These are phyloP conservation scores for Cercospora zeae-maydis DNA, from an alignment of 2,329 filamentous ascomycete genomes.

Conservation along the genomic window DNA sequence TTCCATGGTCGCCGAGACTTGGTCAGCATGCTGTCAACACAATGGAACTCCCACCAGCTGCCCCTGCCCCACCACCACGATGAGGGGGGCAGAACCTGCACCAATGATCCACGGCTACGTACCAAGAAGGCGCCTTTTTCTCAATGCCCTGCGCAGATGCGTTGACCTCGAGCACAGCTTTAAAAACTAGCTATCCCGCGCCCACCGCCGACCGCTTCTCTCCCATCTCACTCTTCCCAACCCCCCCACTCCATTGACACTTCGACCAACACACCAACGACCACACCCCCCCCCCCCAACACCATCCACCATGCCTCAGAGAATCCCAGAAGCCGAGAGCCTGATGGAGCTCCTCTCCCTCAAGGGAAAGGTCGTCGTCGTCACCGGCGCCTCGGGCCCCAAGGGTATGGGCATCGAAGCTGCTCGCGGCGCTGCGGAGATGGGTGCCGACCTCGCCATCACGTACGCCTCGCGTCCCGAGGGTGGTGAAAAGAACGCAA, in stretches of 20 bases:
- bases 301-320: slow-evolving; percentile 48
- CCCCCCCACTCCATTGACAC: not conserved
- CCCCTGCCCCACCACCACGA: slow-evolving; percentile 12
- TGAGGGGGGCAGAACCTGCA: slow-evolving; percentile 14
- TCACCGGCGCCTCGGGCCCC: slow-evolving; percentile 56
- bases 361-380: slow-evolving; percentile 53
- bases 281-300: not conserved
- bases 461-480: slow-evolving; percentile 62
- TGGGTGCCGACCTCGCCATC: slow-evolving; percentile 61
- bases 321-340: slow-evolving; percentile 55
- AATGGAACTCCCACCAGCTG: not conserved
- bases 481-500: slow-evolving; percentile 63
- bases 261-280: slow-evolving; percentile 6
- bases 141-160: slow-evolving; percentile 7
- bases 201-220: slow-evolving; percentile 4
- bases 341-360: slow-evolving; percentile 52
- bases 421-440: slow-evolving; percentile 62
- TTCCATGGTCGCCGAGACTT: not conserved
- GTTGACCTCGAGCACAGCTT: slow-evolving; percentile 11
- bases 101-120: slow-evolving; percentile 16
- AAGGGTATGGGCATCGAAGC: slow-evolving; percentile 66
- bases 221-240: not conserved
- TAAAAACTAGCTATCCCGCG: slow-evolving; percentile 13
- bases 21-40: slow-evolving; percentile 8
- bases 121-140: slow-evolving; percentile 10